phyloP scores from a whole-genome alignment of 768 basidiomycete genomes.

The Galerina marginata region DNA sequence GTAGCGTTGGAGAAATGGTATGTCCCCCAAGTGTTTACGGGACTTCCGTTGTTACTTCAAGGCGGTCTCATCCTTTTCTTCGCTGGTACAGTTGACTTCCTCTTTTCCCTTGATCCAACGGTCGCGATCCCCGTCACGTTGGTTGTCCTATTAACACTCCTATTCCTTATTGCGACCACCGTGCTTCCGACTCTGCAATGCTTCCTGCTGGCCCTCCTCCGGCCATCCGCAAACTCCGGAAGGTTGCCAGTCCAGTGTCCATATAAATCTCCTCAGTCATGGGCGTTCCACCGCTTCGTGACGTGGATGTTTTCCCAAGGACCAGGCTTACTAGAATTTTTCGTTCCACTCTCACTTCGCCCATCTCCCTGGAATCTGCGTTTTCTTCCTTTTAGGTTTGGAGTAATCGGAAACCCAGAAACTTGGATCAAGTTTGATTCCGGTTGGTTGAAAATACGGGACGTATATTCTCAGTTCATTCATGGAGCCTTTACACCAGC shows the following conservation, averaged over 20 bases:
- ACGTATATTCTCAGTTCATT: slow-evolving; percentile 1
- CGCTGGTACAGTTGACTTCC: slow-evolving; percentile 27
- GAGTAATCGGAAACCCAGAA: neutral
- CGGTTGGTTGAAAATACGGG: neutral
- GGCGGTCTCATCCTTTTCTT: slow-evolving; percentile 33
- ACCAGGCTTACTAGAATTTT: neutral
- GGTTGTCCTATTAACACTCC: slow-evolving; percentile 19
- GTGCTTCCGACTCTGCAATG: slow-evolving; percentile 28
- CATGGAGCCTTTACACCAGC: neutral
- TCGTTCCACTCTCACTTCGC: neutral
- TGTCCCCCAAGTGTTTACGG: slow-evolving; percentile 29
- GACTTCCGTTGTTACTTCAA: slow-evolving; percentile 33
- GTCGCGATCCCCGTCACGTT: slow-evolving; percentile 26
- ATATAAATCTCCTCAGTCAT: slow-evolving; percentile 35
- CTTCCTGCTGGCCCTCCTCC: neutral
- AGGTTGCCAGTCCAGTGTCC: slow-evolving; percentile 23
- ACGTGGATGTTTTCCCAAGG: neutral
- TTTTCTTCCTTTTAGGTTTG: neutral
- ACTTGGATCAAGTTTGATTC: neutral
- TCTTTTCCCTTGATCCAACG: slow-evolving; percentile 23
- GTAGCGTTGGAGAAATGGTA: slow-evolving; percentile 31
- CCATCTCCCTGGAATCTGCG: neutral
- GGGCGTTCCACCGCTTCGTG: slow-evolving; percentile 23
- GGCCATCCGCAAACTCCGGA: neutral
- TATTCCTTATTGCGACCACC: slow-evolving; percentile 27